Conservation (phyloP, 2,329 filamentous ascomycete species). For the Penicillium sumatraense region DNA sequence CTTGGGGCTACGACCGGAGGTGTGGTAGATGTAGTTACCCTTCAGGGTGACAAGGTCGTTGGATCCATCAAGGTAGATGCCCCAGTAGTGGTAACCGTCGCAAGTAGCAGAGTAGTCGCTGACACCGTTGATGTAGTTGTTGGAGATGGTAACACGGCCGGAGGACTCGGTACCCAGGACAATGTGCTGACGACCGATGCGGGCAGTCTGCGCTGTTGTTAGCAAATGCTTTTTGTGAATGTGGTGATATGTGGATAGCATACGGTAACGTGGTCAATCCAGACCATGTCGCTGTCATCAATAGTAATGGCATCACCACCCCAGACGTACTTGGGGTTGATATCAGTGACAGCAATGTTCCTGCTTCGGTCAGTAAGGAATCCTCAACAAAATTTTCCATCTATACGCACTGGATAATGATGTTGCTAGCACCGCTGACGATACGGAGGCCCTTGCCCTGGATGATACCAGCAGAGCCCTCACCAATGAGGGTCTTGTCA, state of each 20-base stretch:
- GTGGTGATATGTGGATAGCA: neutral
- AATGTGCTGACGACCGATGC: slow-evolving; percentile 65
- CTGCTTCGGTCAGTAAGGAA: slow-evolving; percentile 12
- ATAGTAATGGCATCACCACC: slow-evolving; percentile 64
- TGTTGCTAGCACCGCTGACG: slow-evolving; percentile 53
- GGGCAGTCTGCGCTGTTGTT: slow-evolving; percentile 50
- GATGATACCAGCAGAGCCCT: slow-evolving; percentile 59
- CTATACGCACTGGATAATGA: slow-evolving; percentile 58
- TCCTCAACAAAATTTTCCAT: neutral
- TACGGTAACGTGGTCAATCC: slow-evolving; percentile 58
- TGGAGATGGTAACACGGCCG: slow-evolving; percentile 63
- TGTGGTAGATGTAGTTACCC: slow-evolving; percentile 65
- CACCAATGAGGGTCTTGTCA: slow-evolving; percentile 63
- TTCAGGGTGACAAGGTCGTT: slow-evolving; percentile 63
- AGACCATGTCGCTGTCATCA: slow-evolving; percentile 47
- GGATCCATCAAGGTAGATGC: slow-evolving; percentile 61
- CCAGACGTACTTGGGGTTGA: slow-evolving; percentile 65
- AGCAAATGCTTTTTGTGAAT: neutral
- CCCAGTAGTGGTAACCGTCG: slow-evolving; percentile 65
- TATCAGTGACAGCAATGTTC: slow-evolving; percentile 59
- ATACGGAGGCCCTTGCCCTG: slow-evolving; percentile 62
- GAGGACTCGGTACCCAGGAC: slow-evolving; percentile 60
- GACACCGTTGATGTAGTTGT: slow-evolving; percentile 62
- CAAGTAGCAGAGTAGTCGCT: slow-evolving; percentile 62
- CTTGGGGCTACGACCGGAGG: slow-evolving; percentile 62